Base-by-base conservation (phyloP, 805 yeast genomes). In the Candida odintsovae region DNA sequence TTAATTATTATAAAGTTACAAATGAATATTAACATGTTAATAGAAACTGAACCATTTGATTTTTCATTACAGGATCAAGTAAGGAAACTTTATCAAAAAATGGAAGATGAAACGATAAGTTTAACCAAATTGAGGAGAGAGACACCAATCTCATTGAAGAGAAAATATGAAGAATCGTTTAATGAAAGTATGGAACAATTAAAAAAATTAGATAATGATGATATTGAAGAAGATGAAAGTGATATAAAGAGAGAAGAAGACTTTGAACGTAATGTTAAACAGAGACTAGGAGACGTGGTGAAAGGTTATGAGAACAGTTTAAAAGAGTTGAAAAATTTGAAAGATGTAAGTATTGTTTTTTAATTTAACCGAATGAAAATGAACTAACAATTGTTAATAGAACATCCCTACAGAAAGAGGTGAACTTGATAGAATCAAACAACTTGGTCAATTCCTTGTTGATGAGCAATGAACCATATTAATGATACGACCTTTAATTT, bases 41-140 rank as follows among this genome's bases (percentile, higher is more conserved):
- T 54, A 47, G 74, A 74, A 47, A 72, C 80, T 9, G 94, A 83
- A 59, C 89, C 90, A 1, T 85, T 83, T 62, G 92, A 87, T 57
- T 64, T 75, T 36, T 80, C 74, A 18, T 63, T 85, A 48, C 83
- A 84, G 61, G 81, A 77, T 47, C 61, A 70, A 46, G 73, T 86
- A 25, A 68, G 92, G 41, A 69, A 72, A 42, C 54, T 77, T 42
- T 77, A 85, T 50, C 72, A 72, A 42, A 70, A 74, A 35, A 82
- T 86, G 48, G 95, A 87, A 52, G 74, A 72, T 41, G 77, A 76
- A 50, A 78, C 88, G 0, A 73, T 79, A 1, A 73, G 70, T 46
- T 75, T 83, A 16, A 75, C 87, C 0, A 68, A 69, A 20, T 62
- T 82, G 45, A 67, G 94, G 42, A 69, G 78, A 42, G 70, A 70